A percentile compares a stretch with the other conserved stretches of the same genome.
Evolutionary conservation across 139 green algal genomes (phyloP).

Genomic region (Picochlorum costavermella): DNA sequence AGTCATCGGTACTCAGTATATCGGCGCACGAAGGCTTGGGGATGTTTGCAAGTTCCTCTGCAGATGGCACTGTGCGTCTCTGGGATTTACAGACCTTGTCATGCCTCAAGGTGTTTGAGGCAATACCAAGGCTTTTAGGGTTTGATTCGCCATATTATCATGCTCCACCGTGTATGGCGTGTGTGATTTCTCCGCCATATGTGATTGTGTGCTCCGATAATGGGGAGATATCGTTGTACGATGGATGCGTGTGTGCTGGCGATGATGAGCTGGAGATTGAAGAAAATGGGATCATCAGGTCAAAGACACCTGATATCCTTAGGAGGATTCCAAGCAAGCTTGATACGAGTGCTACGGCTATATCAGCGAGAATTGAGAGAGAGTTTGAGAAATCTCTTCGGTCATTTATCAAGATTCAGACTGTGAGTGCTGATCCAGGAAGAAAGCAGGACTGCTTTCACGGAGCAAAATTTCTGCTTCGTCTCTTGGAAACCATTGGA

Average conservation of each 20-base stretch:
- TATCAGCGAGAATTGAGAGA: slow-evolving; percentile 26
- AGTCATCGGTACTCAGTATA: slow-evolving; percentile 67
- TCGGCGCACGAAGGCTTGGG: not conserved
- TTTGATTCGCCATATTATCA: not conserved
- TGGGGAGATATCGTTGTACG: not conserved
- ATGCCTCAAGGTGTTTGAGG: not conserved
- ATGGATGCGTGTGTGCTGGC: not conserved
- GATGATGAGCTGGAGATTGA: not conserved
- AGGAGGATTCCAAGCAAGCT: not conserved
- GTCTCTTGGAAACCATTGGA: slow-evolving; percentile 69
- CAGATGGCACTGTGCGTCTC: slow-evolving; percentile 69
- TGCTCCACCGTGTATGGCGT: not conserved
- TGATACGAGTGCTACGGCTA: not conserved
- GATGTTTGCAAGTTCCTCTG: slow-evolving; percentile 58
- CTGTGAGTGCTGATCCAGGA: slow-evolving; percentile 45
- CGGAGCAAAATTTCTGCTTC: slow-evolving; percentile 79
- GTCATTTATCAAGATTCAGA: slow-evolving; percentile 76
- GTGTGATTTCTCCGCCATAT: not conserved
- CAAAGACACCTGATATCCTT: not conserved
- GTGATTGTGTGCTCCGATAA: not conserved
- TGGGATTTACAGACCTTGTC: slow-evolving; percentile 40
- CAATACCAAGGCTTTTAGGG: not conserved
- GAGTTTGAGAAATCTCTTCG: slow-evolving; percentile 69
- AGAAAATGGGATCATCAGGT: not conserved
- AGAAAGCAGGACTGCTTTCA: slow-evolving; percentile 74